phyloP scores from a whole-genome alignment of 1,139 yeast genomes.

The Yamadazyma siamensis region DNA sequence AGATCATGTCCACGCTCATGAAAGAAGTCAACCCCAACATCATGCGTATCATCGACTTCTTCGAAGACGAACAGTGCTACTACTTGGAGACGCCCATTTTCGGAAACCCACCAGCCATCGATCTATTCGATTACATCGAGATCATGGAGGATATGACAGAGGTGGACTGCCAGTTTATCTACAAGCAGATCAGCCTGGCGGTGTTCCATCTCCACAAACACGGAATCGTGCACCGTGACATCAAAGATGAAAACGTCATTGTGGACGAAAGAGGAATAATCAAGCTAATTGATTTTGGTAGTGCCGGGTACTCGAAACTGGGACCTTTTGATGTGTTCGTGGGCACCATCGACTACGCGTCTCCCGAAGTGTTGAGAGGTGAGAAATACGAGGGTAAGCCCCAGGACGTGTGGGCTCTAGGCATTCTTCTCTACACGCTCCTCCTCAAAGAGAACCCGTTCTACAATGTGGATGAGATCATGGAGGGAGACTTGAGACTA shows the following conservation, averaged over 20 bases:
- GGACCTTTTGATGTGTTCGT: constrained; percentile 98
- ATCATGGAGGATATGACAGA: constrained; percentile 77
- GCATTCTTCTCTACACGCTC: constrained; percentile 82
- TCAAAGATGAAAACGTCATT: constrained; percentile 91
- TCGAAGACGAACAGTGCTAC: constrained; percentile 85
- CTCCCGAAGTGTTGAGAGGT: constrained; percentile 91
- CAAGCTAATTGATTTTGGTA: constrained; percentile 91
- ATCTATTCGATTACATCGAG: constrained; percentile 87
- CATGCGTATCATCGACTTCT: constrained; percentile 79
- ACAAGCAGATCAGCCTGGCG: constrained; percentile 76
- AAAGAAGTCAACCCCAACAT: constrained; percentile 83
- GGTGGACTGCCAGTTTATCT: constrained; percentile 69
- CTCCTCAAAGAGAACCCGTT: constrained; percentile 95
- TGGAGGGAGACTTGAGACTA: constrained; percentile 79
- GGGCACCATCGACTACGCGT: constrained; percentile 95
- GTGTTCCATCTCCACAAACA: constrained; percentile 75
- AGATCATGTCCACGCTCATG: constrained; percentile 78
- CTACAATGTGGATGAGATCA: constrained; percentile 89
- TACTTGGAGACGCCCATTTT: constrained; percentile 90
- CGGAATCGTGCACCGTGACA: constrained; percentile 91
- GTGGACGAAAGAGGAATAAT: constrained; percentile 75
- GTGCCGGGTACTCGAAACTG: constrained; percentile 83
- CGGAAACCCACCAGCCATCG: constrained; percentile 86
- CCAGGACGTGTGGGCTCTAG: constrained; percentile 97
- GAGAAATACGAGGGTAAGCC: constrained; percentile 87